Evolutionary conservation across 192 early-diverging fungal genomes (phyloP).

Genomic region (Backusella morwellensis): DNA sequence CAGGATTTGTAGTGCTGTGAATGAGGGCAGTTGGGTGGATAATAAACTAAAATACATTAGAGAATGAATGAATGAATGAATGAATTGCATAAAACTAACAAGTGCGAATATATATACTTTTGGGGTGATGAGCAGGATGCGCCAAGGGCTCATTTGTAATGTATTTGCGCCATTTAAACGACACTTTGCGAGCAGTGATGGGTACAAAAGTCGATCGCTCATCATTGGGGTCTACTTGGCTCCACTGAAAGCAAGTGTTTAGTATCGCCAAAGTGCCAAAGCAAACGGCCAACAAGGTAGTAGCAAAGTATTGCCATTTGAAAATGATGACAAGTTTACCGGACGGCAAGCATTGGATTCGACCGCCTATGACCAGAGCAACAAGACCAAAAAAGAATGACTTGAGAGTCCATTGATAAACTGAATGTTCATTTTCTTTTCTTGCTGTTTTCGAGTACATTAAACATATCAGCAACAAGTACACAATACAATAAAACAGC

Average conservation of each 20-base stretch:
- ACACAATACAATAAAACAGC: neutral
- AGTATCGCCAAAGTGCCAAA: neutral
- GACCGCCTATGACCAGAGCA: neutral
- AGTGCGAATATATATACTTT: neutral
- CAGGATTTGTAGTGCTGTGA: conserved; percentile 38
- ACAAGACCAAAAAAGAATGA: neutral
- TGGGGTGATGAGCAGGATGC: neutral
- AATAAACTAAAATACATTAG: conserved; percentile 34
- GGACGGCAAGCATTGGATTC: neutral
- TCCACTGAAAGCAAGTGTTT: neutral
- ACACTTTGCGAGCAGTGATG: conserved; percentile 7
- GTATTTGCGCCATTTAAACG: neutral
- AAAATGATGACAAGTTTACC: neutral
- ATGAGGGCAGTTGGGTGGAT: conserved; percentile 41
- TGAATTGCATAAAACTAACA: neutral
- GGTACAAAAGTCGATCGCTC: neutral
- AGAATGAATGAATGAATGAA: neutral
- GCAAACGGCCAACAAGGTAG: conserved; percentile 2
- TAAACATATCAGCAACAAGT: neutral
- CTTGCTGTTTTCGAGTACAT: neutral
- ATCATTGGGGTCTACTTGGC: neutral
- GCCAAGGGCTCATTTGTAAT: neutral
- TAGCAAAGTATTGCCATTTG: conserved; percentile 15
- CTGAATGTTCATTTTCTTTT: neutral
- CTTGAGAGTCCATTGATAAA: neutral